Evolutionary conservation across 139 green algal species (phyloP), one percentile per base, ranked within the genome.

Genomic region (Zygnema cylindricum): DNA sequence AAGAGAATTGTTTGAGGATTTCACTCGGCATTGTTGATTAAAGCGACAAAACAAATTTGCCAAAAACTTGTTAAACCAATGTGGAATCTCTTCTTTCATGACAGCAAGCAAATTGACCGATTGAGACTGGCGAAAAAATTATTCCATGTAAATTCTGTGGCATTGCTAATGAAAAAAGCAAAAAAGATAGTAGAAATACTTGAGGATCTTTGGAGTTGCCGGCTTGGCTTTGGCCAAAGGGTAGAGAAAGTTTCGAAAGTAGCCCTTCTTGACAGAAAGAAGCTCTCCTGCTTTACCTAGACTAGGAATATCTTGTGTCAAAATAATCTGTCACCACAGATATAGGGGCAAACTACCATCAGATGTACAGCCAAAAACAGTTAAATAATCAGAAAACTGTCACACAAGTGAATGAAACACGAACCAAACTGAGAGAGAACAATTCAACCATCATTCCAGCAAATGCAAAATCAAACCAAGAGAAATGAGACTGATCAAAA

Each of bases 201-300:
- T 92, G 2, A 99, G 92, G 69, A 98, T 94, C 33, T 54, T 78
- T 1, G 93, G 82, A 55, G 91, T 96, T 71, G 96, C 96, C 35
- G 94, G 88, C 71, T 94, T 92, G 0, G 96, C 96, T 55, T 95
- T 88, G 69, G 91, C 86, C 30, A 95, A 90, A 1, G 96, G 96
- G 43, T 87, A 86, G 90, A 98, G 92, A 91, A 93, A 98, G 93
- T 98, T 98, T 69, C 96, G 93, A 90, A 94, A 98, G 95, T 95
- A 99, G 42, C 96, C 96, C 25, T 94, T 87, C 0, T 95, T 93
- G 32, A 99, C 96, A 30, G 76, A 92, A 63, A 95, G 85, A 30
- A 98, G 87, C 76, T 96, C 82, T 40, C 96, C 96, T 78, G 92
- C 84, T 16, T 75, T 89, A 69, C 96, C 96, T 38, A 98, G 33